Conservation (phyloP, 1,284 basidiomycete genomes). For the Exsudoporus floridanus region DNA sequence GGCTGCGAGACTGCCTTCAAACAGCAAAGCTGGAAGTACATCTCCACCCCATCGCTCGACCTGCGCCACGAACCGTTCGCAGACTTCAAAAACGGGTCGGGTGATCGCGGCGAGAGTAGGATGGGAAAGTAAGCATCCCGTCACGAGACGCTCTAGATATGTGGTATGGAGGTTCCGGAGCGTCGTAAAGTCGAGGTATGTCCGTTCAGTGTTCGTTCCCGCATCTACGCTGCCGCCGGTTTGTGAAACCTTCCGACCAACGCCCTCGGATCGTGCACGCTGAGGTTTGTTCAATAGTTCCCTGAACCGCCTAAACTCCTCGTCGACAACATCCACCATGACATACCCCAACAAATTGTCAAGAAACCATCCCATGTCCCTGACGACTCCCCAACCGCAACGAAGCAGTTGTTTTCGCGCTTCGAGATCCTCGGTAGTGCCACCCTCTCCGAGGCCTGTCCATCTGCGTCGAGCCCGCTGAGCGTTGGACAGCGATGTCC, state of each 20-base stretch:
- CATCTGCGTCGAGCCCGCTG: slow-evolving; percentile 79
- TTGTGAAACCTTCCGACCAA: slow-evolving; percentile 12
- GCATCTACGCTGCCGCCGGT: slow-evolving; percentile 12
- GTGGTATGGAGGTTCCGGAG: slow-evolving; percentile 77
- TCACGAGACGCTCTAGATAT: slow-evolving; percentile 78
- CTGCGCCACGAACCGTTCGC: slow-evolving; percentile 79
- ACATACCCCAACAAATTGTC: slow-evolving; percentile 80
- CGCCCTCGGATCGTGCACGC: slow-evolving; percentile 25
- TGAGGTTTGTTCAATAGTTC: slow-evolving; percentile 47
- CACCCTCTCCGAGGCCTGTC: slow-evolving; percentile 86
- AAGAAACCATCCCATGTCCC: slow-evolving; percentile 90
- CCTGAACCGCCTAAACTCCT: slow-evolving; percentile 74
- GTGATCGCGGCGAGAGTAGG: slow-evolving; percentile 61
- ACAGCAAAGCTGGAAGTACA: slow-evolving; percentile 78
- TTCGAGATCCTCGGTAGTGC: slow-evolving; percentile 67
- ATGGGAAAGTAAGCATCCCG: slow-evolving; percentile 78
- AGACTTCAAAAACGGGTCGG: slow-evolving; percentile 74
- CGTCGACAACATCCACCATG: slow-evolving; percentile 88
- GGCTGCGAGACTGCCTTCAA: slow-evolving; percentile 66
- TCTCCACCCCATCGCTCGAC: slow-evolving; percentile 93
- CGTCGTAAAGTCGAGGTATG: slow-evolving; percentile 78
- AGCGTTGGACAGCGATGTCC: slow-evolving; percentile 79
- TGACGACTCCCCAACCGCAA: slow-evolving; percentile 80
- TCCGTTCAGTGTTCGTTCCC: slow-evolving; percentile 13
- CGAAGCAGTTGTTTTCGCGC: slow-evolving; percentile 64